Evolutionary conservation across 2,329 filamentous ascomycete genomes (phyloP).

Genomic region (Ceratocystis papillata): DNA sequence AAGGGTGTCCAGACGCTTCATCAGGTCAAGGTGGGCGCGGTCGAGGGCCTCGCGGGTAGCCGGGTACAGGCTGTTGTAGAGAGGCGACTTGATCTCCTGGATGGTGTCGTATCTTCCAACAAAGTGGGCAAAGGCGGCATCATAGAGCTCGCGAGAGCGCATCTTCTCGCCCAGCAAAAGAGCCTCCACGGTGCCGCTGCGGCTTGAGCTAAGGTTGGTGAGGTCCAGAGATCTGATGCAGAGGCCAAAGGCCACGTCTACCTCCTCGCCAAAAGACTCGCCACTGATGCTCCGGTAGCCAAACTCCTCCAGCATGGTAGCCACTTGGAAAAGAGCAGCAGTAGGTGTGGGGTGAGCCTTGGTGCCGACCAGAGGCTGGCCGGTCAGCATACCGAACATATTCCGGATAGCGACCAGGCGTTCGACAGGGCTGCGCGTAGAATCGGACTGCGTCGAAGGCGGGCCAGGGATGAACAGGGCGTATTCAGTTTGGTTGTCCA

Average conservation of each 20-base stretch:
- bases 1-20: slow-evolving; percentile 58
- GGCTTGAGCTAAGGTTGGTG: slow-evolving; percentile 67
- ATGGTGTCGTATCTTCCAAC: slow-evolving; percentile 76
- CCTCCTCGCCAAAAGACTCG: slow-evolving; percentile 48
- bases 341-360: slow-evolving; percentile 43
- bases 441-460: slow-evolving; percentile 32
- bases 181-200: slow-evolving; percentile 81
- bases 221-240: slow-evolving; percentile 69
- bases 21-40: slow-evolving; percentile 67
- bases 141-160: slow-evolving; percentile 71
- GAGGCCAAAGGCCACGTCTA: slow-evolving; percentile 55
- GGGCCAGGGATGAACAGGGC: slow-evolving; percentile 45
- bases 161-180: slow-evolving; percentile 82
- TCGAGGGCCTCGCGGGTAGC: slow-evolving; percentile 71
- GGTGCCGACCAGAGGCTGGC: slow-evolving; percentile 52
- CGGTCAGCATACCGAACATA: slow-evolving; percentile 54
- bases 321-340: slow-evolving; percentile 44
- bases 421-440: slow-evolving; percentile 30
- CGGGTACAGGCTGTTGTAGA: slow-evolving; percentile 58
- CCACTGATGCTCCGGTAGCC: slow-evolving; percentile 48
- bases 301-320: slow-evolving; percentile 45
- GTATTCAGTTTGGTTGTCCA: slow-evolving; percentile 35
- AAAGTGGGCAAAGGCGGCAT: slow-evolving; percentile 82
- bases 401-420: slow-evolving; percentile 51
- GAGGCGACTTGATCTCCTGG: slow-evolving; percentile 52